These are phyloP conservation scores for Pseudonitzschia multiseries DNA, from an alignment of 108 stramenopile genomes.

Conservation along the genomic window DNA sequence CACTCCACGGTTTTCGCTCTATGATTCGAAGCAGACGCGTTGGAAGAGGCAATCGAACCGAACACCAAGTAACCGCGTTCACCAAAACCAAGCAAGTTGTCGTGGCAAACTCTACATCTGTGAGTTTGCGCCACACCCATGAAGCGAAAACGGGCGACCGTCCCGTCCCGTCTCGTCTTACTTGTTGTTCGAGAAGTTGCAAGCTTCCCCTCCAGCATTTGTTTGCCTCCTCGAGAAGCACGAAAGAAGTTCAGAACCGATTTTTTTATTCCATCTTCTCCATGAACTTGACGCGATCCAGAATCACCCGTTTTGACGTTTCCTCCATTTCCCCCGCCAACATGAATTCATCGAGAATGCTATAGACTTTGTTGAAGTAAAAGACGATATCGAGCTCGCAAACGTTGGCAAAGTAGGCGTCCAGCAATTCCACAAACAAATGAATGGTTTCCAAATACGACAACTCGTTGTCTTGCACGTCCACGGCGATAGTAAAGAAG, in stretches of 20 bases:
- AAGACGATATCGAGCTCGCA: slow-evolving; percentile 99
- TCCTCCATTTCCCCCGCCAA: slow-evolving; percentile 96
- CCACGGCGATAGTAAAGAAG: slow-evolving; percentile 98
- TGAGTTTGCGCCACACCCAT: too few species aligned
- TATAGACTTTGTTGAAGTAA: slow-evolving; percentile 98
- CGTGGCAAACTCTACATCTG: too few species aligned
- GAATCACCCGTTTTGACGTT: slow-evolving; percentile 90
- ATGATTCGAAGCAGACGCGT: too few species aligned
- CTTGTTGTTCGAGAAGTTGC: too few species aligned
- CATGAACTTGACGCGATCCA: slow-evolving; percentile 87
- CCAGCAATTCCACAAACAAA: slow-evolving; percentile 98
- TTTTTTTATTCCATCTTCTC: slow-evolving; percentile 84
- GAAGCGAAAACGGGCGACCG: too few species aligned
- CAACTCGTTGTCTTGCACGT: slow-evolving; percentile 98
- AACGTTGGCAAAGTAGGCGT: slow-evolving; percentile 97
- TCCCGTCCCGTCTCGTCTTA: too few species aligned
- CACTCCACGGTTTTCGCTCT: too few species aligned
- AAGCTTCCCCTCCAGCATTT: not conserved
- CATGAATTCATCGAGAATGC: slow-evolving; percentile 98
- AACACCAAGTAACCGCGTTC: too few species aligned
- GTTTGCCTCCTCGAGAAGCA: not conserved
- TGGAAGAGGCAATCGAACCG: too few species aligned
- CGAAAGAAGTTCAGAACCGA: not conserved
- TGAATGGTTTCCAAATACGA: slow-evolving; percentile 97
- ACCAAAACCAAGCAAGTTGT: too few species aligned